Evolutionary conservation across 306 rosid genomes (phyloP).

Genomic region (Coriaria nepalensis): DNA sequence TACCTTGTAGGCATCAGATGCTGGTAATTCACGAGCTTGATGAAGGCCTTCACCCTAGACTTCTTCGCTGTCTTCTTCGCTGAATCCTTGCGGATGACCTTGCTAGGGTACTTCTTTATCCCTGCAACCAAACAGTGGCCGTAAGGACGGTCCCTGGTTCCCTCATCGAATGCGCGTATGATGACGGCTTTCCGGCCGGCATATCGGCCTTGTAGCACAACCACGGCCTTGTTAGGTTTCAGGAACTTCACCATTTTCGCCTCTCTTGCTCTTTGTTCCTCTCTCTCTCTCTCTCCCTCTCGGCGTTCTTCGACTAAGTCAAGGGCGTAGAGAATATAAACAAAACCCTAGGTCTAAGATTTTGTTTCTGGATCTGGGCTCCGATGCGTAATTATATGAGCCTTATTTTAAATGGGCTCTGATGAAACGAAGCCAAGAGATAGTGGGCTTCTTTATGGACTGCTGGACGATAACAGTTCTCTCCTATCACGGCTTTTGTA

Average conservation of each 20-base stretch:
- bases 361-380: too few relatives aligned
- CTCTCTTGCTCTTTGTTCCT: too few relatives aligned
- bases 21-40: conserved; percentile 30
- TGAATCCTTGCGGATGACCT: conserved; percentile 33
- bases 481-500: too few relatives aligned
- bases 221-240: conserved; percentile 22
- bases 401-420: too few relatives aligned
- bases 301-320: too few relatives aligned
- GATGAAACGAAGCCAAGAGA: too few relatives aligned
- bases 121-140: conserved; percentile 35
- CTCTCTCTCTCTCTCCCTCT: too few relatives aligned
- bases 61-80: conserved; percentile 34
- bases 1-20: conserved; percentile 31
- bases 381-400: too few relatives aligned
- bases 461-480: too few relatives aligned
- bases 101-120: conserved; percentile 26
- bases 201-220: conserved; percentile 30
- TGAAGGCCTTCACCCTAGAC: conserved; percentile 26
- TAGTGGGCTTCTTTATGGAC: too few relatives aligned
- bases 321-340: too few relatives aligned
- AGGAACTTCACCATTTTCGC: neutral
- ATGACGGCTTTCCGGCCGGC: conserved; percentile 34
- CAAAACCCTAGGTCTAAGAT: too few relatives aligned
- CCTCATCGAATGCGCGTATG: conserved; percentile 26
- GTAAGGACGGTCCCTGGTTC: conserved; percentile 29